Percentiles rank a stretch among this genome's conserved stretches.
These are phyloP conservation scores for Botrytis tulipae DNA, from an alignment of 2,329 filamentous ascomycete genomes.

Conservation along the genomic window DNA sequence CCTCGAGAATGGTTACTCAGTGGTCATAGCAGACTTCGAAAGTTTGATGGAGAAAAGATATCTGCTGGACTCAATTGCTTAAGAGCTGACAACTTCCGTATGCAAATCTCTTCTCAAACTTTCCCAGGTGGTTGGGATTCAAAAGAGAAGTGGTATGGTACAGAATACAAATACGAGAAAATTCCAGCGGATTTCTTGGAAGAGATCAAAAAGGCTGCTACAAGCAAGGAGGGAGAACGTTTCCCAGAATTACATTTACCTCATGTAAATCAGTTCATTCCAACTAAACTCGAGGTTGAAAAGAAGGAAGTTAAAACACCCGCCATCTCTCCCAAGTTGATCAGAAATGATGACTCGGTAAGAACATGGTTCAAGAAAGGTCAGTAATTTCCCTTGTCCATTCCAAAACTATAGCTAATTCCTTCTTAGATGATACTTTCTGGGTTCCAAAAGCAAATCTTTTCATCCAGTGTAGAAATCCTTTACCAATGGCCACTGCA, in stretches of 20 bases:
- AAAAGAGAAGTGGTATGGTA: conserved; percentile 97
- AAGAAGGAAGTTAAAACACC: conserved; percentile 85
- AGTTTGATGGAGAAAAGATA: conserved; percentile 78
- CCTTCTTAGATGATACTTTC: conserved; percentile 73
- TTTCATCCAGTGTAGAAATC: conserved; percentile 75
- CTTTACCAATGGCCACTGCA: conserved; percentile 75
- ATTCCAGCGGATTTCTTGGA: conserved; percentile 74
- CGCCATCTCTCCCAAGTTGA: conserved; percentile 70
- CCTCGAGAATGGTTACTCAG: conserved; percentile 87
- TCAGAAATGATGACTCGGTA: conserved; percentile 77
- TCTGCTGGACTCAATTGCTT: conserved; percentile 70
- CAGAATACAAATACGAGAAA: conserved; percentile 81
- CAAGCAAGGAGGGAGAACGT: conserved; percentile 56
- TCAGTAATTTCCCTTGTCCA: not conserved
- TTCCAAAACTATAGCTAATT: not conserved
- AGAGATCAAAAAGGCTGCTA: conserved; percentile 64
- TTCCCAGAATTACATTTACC: conserved; percentile 77
- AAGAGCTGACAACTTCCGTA: conserved; percentile 83
- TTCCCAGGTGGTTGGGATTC: conserved; percentile 81
- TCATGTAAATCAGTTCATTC: conserved; percentile 93
- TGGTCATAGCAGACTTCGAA: conserved; percentile 67
- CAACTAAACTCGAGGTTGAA: conserved; percentile 87
- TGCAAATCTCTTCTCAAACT: conserved; percentile 79
- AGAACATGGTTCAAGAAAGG: conserved; percentile 93
- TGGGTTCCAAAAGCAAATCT: conserved; percentile 96